Base-by-base conservation (phyloP, 148 eudicot species). In the Arbutus unedo region DNA sequence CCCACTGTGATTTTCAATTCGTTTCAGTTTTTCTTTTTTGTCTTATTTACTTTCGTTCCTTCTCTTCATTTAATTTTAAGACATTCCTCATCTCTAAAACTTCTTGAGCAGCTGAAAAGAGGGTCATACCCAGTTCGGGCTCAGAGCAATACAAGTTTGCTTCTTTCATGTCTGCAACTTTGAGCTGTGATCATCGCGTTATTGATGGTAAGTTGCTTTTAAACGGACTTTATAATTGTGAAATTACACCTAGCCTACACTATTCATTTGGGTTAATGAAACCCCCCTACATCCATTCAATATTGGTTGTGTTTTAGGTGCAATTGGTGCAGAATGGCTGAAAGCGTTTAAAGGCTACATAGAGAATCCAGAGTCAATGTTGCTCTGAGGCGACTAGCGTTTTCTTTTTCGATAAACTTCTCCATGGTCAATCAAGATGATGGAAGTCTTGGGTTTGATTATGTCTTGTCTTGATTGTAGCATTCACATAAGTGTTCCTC, bases 171-270 rank as follows among this genome's bases (percentile, higher is more conserved):
- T 85, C 98, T 15, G 94, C 85, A 51, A 96, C 99, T 25, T 87
- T 96, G 81, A 96, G 98, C 86, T 96, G 99, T 85, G 99, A 96
- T 89, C 99, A 96, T 51, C 95, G 98, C 62, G 99, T 96, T 31
- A 91, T 96, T 76, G 99, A 96, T 83, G 99, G 99, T 96, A 90
- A 85, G 90, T 85, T 54, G 59, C 49, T 44, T 73, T 56, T 50
- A 15, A 21, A 16, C 53, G 47, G 5, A 15, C 16, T 47, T 18
- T 10, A 43, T 44, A 23, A 74, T n/a, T 44, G 16, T 11, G 41
- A 71, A 71, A 56, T 21, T 66, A 2, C 41, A 43, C 11, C 9
- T 14, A 21, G 73, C 51, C 45, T 21, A 50, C 51, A 51, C 66
- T 25, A n/a, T 44, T 78, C 18, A 0, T 59, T 13, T 54, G 38